A percentile compares a stretch with the other conserved stretches of the same genome.
phyloP scores from a whole-genome alignment of 192 early-diverging fungal species.

The Backusella parvicylindrica region DNA sequence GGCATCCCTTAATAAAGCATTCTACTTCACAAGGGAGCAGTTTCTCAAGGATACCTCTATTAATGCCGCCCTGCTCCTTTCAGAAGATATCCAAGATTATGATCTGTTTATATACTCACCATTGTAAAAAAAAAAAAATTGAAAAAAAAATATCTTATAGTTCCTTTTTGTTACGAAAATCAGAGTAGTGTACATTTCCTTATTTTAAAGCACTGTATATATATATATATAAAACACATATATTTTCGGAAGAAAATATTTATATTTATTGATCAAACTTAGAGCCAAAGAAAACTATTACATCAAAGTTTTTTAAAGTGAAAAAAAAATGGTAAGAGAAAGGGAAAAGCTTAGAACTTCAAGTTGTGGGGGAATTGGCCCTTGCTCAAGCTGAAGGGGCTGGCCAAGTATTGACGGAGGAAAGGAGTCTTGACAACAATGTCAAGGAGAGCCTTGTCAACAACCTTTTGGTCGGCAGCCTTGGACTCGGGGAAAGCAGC shows the following conservation, averaged over 20 bases:
- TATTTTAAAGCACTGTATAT: too few relatives aligned
- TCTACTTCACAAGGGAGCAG: too few relatives aligned
- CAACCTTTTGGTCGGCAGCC: constrained; percentile 87
- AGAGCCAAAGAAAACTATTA: background rate
- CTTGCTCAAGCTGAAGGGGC: constrained; percentile 90
- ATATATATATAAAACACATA: background rate
- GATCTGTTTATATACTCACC: too few relatives aligned
- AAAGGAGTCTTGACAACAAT: constrained; percentile 82
- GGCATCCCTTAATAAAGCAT: too few relatives aligned
- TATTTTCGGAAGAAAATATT: background rate
- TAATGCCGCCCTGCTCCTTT: too few relatives aligned
- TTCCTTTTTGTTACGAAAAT: too few relatives aligned
- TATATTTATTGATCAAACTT: background rate
- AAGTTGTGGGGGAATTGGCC: constrained; percentile 95
- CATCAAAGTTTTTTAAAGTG: background rate
- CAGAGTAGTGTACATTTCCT: too few relatives aligned
- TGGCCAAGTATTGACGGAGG: constrained; percentile 84
- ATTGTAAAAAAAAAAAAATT: too few relatives aligned
- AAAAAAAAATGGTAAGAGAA: background rate
- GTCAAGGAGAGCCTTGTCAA: constrained; percentile 82
- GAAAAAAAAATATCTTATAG: too few relatives aligned
- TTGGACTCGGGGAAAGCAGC: constrained; percentile 74
- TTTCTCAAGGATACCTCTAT: too few relatives aligned
- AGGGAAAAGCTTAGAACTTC: constrained; percentile 77
- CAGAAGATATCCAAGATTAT: too few relatives aligned